phyloP scores from a whole-genome alignment of 2,329 filamentous ascomycete genomes.

The Metarhizium guizhouense region DNA sequence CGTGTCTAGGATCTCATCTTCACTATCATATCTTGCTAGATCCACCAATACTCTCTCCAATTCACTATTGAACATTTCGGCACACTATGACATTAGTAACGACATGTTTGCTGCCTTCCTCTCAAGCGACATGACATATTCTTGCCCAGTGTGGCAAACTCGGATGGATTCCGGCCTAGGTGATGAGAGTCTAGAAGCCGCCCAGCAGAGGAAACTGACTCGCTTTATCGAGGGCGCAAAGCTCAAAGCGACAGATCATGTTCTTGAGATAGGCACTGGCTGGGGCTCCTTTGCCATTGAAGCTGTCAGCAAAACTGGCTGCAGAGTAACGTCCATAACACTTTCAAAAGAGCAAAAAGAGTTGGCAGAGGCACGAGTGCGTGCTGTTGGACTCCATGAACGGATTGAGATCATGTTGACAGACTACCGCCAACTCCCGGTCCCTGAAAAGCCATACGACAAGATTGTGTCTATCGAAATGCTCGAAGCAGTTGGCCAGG shows the following conservation, averaged over 20 bases:
- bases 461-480: conserved; percentile 71
- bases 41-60: conserved; percentile 49
- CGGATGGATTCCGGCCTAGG: not conserved
- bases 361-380: conserved; percentile 57
- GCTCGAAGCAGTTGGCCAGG: conserved; percentile 64
- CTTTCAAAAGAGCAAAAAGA: conserved; percentile 61
- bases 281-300: conserved; percentile 69
- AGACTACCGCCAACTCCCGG: conserved; percentile 57
- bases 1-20: conserved; percentile 48
- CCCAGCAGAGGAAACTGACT: conserved; percentile 58
- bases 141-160: conserved; percentile 55
- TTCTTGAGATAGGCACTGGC: conserved; percentile 67
- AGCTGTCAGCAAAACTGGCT: conserved; percentile 56
- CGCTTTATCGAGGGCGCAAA: conserved; percentile 57
- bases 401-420: conserved; percentile 56
- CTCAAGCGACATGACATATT: conserved; percentile 70
- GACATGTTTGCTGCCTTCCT: conserved; percentile 68
- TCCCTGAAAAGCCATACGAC: conserved; percentile 49
- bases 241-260: conserved; percentile 56
- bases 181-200: conserved; percentile 51
- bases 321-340: conserved; percentile 59
- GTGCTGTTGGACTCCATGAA: conserved; percentile 47
- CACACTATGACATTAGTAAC: conserved; percentile 70
- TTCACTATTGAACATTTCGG: conserved; percentile 56
- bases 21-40: conserved; percentile 48